Evolutionary conservation across 2,329 filamentous ascomycete genomes (phyloP).

Genomic region (Incumbomyces lentus): DNA sequence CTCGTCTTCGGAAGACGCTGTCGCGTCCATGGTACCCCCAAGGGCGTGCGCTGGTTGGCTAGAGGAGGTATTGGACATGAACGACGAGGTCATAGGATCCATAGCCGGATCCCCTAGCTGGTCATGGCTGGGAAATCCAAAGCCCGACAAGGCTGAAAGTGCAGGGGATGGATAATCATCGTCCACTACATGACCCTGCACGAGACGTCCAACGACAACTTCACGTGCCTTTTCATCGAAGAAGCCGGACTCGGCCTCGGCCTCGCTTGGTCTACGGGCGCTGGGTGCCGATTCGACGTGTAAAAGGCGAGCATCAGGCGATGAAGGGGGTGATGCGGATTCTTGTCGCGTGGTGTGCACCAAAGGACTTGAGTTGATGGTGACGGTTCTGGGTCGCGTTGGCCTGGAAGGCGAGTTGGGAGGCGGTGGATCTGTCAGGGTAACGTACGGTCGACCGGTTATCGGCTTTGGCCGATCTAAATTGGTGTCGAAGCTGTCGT

Average conservation of each 20-base stretch:
- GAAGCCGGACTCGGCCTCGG: slow-evolving; percentile 45
- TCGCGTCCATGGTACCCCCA: slow-evolving; percentile 74
- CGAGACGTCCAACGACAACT: slow-evolving; percentile 79
- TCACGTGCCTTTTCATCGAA: slow-evolving; percentile 75
- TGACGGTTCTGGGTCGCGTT: slow-evolving; percentile 15
- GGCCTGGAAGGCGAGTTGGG: neutral
- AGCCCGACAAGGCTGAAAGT: slow-evolving; percentile 47
- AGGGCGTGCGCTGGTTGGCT: slow-evolving; percentile 59
- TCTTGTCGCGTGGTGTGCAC: slow-evolving; percentile 17
- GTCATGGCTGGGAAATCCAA: slow-evolving; percentile 39
- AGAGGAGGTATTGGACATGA: slow-evolving; percentile 71
- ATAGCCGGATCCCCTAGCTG: slow-evolving; percentile 48
- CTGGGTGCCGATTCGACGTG: slow-evolving; percentile 29
- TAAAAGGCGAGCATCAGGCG: slow-evolving; percentile 23
- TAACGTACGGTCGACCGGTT: slow-evolving; percentile 5
- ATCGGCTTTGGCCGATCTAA: slow-evolving; percentile 21
- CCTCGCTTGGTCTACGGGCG: slow-evolving; percentile 32
- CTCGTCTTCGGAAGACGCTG: slow-evolving; percentile 79
- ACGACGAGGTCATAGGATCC: slow-evolving; percentile 74
- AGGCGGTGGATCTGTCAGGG: slow-evolving; percentile 1
- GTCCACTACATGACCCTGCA: slow-evolving; percentile 91
- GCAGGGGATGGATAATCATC: slow-evolving; percentile 79
- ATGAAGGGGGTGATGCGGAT: slow-evolving; percentile 21
- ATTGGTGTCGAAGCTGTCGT: slow-evolving; percentile 22
- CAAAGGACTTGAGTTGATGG: slow-evolving; percentile 22